Conservation (phyloP, 352 stramenopile genomes). For the Phytopythium ostracodes region DNA sequence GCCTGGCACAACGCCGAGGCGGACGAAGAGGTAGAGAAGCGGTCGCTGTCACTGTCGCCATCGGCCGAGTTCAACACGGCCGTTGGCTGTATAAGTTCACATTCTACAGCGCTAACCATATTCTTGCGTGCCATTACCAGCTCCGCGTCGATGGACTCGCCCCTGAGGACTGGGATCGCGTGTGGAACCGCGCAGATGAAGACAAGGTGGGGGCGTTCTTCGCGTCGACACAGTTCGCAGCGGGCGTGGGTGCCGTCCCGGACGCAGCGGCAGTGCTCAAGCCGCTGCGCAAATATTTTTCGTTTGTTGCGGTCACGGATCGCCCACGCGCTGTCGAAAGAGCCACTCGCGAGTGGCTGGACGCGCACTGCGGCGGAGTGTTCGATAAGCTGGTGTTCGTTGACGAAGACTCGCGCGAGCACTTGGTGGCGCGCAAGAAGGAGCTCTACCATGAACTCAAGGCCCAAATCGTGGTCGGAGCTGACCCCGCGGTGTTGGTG, state of each 20-base stretch:
- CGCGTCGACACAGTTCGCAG: slow-evolving; percentile 42
- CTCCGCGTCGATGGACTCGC: slow-evolving; percentile 16
- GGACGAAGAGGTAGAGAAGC: slow-evolving; percentile 24
- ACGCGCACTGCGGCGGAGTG: slow-evolving; percentile 50
- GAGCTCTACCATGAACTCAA: slow-evolving; percentile 61
- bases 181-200: slow-evolving; percentile 20
- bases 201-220: slow-evolving; percentile 45
- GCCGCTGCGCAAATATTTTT: slow-evolving; percentile 56
- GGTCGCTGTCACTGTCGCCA: slow-evolving; percentile 4
- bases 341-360: slow-evolving; percentile 71
- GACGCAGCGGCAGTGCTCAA: slow-evolving; percentile 39
- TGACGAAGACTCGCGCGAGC: slow-evolving; percentile 34
- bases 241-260: slow-evolving; percentile 23
- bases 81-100: too few species aligned
- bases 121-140: slow-evolving; percentile 11
- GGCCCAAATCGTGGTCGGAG: slow-evolving; percentile 50
- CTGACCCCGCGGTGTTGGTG: slow-evolving; percentile 25
- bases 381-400: slow-evolving; percentile 79
- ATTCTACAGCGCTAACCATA: background rate
- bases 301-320: slow-evolving; percentile 54
- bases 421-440: slow-evolving; percentile 47
- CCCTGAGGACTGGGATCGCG: slow-evolving; percentile 24
- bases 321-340: slow-evolving; percentile 58
- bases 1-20: slow-evolving; percentile 51
- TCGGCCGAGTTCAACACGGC: too few species aligned